These are phyloP conservation scores for Diaporthe caulivora DNA, from an alignment of 2,329 filamentous ascomycete species.

Conservation along the genomic window DNA sequence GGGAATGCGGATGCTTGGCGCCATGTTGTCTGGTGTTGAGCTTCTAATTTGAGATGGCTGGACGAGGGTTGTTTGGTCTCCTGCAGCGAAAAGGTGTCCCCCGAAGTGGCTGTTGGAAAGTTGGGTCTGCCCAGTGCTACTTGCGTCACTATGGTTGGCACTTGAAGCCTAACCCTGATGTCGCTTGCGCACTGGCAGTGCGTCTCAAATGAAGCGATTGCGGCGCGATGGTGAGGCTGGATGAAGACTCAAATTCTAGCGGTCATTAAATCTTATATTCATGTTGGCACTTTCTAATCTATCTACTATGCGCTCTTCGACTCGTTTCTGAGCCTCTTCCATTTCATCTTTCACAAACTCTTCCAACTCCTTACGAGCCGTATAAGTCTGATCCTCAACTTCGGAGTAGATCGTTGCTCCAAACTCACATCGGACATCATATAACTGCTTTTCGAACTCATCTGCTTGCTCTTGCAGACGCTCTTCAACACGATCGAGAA, in stretches of 20 bases:
- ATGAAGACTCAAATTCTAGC: neutral
- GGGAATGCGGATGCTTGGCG: slow-evolving; percentile 60
- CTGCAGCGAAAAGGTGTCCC: neutral
- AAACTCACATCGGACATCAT: slow-evolving; percentile 20
- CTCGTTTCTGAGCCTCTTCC: slow-evolving; percentile 25
- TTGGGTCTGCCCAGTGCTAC: slow-evolving; percentile 5
- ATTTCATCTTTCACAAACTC: slow-evolving; percentile 25
- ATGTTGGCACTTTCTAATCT: slow-evolving; percentile 26
- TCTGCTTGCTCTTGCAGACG: slow-evolving; percentile 22
- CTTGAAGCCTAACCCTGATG: slow-evolving; percentile 24
- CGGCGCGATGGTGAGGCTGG: too few relatives aligned
- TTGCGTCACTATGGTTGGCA: slow-evolving; percentile 15
- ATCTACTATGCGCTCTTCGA: slow-evolving; percentile 29
- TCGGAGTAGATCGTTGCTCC: slow-evolving; percentile 24
- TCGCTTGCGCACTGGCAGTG: too few relatives aligned
- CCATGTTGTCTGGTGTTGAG: slow-evolving; percentile 47
- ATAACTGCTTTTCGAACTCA: slow-evolving; percentile 19
- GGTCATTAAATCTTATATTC: slow-evolving; percentile 28
- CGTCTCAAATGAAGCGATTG: too few relatives aligned
- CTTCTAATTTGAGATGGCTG: neutral
- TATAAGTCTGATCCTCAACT: slow-evolving; percentile 27
- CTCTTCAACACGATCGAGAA: slow-evolving; percentile 16
- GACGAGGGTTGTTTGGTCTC: neutral
- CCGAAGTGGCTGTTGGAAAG: neutral
- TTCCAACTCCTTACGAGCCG: slow-evolving; percentile 20